Evolutionary conservation across 768 basidiomycete species (phyloP).

Genomic region (Gyrodon lividus): DNA sequence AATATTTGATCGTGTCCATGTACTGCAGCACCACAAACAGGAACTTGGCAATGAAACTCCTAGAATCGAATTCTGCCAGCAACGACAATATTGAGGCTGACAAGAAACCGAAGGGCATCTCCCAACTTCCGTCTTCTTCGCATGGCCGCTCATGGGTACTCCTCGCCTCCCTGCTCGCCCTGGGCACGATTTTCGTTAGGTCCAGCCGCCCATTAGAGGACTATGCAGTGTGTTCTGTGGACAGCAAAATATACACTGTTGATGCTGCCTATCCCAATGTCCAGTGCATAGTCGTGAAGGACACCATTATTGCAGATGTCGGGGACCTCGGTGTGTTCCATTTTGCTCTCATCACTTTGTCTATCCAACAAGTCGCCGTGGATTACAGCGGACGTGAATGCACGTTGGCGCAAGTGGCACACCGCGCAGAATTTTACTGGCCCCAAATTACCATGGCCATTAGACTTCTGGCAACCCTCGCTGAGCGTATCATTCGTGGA

Average conservation of each 20-base stretch:
- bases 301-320: slow-evolving; percentile 44
- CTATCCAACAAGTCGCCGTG: neutral
- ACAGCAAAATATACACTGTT: slow-evolving; percentile 66
- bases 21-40: neutral
- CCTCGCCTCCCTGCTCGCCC: slow-evolving; percentile 5
- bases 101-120: neutral
- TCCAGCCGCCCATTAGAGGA: slow-evolving; percentile 3
- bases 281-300: slow-evolving; percentile 60
- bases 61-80: neutral
- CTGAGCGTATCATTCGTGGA: slow-evolving; percentile 26
- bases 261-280: slow-evolving; percentile 49
- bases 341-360: neutral
- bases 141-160: neutral
- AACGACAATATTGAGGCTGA: neutral
- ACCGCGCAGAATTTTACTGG: neutral
- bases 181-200: slow-evolving; percentile 6
- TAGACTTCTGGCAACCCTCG: slow-evolving; percentile 19
- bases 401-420: slow-evolving; percentile 22
- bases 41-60: neutral
- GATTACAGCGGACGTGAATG: slow-evolving; percentile 21
- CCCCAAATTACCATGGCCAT: slow-evolving; percentile 26
- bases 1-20: neutral
- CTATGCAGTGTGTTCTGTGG: slow-evolving; percentile 61
- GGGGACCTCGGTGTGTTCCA: slow-evolving; percentile 47
- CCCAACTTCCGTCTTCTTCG: neutral